phyloP scores from a whole-genome alignment of 2,329 filamentous ascomycete genomes.

The Cryphonectria nitschkei region DNA sequence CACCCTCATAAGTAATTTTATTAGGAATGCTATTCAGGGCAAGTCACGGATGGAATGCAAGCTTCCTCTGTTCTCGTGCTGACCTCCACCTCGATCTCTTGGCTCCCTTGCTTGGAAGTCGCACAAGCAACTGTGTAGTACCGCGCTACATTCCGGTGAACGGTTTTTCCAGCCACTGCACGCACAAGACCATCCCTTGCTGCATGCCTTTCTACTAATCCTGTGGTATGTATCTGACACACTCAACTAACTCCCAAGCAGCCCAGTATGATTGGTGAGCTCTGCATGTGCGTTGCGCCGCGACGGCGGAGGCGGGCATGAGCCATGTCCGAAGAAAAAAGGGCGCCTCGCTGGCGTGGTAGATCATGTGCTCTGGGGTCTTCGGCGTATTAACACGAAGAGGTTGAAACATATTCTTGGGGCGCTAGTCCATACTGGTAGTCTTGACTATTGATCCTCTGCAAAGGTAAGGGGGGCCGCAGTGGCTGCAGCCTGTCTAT shows the following conservation, averaged over 20 bases:
- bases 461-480: not conserved
- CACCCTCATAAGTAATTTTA: not conserved
- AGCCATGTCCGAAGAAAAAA: not conserved
- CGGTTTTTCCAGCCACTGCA: not conserved
- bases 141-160: constrained; percentile 9
- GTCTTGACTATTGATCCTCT: constrained; percentile 4
- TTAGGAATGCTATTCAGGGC: not conserved
- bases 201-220: not conserved
- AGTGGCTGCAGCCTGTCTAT: not conserved
- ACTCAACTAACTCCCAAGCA: not conserved
- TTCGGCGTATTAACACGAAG: not conserved
- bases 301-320: not conserved
- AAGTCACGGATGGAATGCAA: not conserved
- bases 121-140: not conserved
- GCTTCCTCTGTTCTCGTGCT: not conserved
- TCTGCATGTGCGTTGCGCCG: not conserved
- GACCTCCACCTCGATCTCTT: not conserved
- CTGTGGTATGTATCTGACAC: not conserved
- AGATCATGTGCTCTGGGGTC: not conserved
- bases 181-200: not conserved
- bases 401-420: not conserved
- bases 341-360: not conserved
- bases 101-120: constrained; percentile 8
- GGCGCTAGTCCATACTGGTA: not conserved
- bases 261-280: not conserved